phyloP scores from a whole-genome alignment of 331 rosid species.

The Rosa hybrid region DNA sequence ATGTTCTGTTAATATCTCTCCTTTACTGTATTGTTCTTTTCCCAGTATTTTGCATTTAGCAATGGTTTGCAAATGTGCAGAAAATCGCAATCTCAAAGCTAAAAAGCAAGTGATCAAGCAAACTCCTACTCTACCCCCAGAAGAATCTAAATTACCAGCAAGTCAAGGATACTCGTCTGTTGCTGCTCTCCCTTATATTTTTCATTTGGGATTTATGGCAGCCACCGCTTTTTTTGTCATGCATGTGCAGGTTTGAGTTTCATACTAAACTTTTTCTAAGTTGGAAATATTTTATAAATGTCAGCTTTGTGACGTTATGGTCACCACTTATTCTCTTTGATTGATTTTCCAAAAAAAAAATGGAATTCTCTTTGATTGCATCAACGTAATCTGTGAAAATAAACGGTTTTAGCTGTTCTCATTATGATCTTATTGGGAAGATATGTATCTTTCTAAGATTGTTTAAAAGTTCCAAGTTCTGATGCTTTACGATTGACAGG shows the following conservation, averaged over 20 bases:
- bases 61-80: slow-evolving; percentile 37
- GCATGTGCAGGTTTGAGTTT: slow-evolving; percentile 86
- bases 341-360: background rate
- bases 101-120: slow-evolving; percentile 44
- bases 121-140: slow-evolving; percentile 22
- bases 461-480: background rate
- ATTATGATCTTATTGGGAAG: background rate
- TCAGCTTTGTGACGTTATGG: background rate
- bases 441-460: background rate
- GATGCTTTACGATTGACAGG: slow-evolving; percentile 47
- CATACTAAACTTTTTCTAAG: background rate
- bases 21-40: background rate
- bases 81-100: slow-evolving; percentile 45
- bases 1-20: background rate
- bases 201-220: slow-evolving; percentile 84
- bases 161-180: slow-evolving; percentile 58
- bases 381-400: background rate
- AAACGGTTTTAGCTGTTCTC: slow-evolving; percentile 15
- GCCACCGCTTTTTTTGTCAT: slow-evolving; percentile 70
- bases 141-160: slow-evolving; percentile 35
- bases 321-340: background rate
- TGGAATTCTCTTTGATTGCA: background rate
- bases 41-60: slow-evolving; percentile 16
- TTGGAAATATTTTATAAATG: background rate
- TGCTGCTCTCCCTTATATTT: slow-evolving; percentile 72